Evolutionary conservation across 176 grass and related monocot species (phyloP), one percentile per base, ranked within the genome.

Genomic region (Thalia dealbata): DNA sequence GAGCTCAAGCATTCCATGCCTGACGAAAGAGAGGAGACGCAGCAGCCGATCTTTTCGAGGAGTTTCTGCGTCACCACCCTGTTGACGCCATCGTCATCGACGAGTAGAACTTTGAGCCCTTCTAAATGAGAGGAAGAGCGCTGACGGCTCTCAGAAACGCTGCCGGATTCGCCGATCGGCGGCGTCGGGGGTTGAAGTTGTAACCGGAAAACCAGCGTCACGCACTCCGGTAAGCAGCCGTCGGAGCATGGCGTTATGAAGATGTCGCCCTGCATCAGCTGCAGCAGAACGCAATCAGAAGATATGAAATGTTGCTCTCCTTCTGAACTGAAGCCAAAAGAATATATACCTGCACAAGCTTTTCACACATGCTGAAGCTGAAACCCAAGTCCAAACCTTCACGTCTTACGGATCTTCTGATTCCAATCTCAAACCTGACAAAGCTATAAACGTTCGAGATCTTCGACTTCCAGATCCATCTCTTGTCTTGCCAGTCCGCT

Each of bases 191-290:
- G 48, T 69, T 88, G 90, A 51, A 86, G 83, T 73, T 83, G 90
- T 82, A 99, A 86, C 25, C 82, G 84, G 68, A 99, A 79, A 26
- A 91, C 85, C 5, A 93, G 81, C 14, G 90, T 87, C 83, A 93
- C 85, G 76, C 87, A 93, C 82, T 91, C 81, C 0, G 83, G 86
- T 0, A 84, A 71, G 12, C 87, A 71, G 12, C 87, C 90, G 52
- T 88, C 81, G 3, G 78, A 69, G 0, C 85, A 81, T 22, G 89
- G 86, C 84, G 84, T 25, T 56, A 87, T 84, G 82, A 79, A 90
- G 65, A 99, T 99, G 50, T 99, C 88, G 11, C 95, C 95, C 79
- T 76, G 86, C 95, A 99, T 93, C 85, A 87, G 80, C 95, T 99
- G 81, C 70, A 19, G 81, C 70, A 19, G 1, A 67, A 50, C 42